A percentile compares a stretch with the other conserved stretches of the same genome.
Evolutionary conservation across 345 rosid genomes (phyloP).

Genomic region (Euphorbia peplus): DNA sequence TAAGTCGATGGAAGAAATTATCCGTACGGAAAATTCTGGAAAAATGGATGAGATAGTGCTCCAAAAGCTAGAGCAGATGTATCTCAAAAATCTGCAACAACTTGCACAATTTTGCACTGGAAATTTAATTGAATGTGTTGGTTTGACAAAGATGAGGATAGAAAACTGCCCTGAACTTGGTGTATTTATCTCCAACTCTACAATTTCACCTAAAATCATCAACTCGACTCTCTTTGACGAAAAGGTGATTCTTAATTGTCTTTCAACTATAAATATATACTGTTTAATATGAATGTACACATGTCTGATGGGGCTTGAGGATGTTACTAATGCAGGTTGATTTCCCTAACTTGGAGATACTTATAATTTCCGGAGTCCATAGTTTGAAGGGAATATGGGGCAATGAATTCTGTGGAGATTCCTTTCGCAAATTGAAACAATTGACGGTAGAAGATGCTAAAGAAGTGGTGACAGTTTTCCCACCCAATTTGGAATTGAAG

Average conservation of each 20-base stretch:
- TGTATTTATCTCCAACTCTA: not conserved
- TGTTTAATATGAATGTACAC: too few relatives aligned
- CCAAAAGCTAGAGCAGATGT: not conserved
- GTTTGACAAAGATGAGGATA: not conserved
- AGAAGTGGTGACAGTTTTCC: not conserved
- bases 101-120: not conserved
- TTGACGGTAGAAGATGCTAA: not conserved
- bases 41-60: not conserved
- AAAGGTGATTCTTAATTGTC: not conserved
- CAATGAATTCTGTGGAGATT: not conserved
- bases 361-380: not conserved
- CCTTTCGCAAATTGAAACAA: not conserved
- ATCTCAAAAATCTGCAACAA: conserved; percentile 2
- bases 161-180: not conserved
- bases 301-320: not conserved
- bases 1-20: conserved; percentile 5
- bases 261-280: not conserved
- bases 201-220: not conserved
- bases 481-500: not conserved
- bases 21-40: not conserved
- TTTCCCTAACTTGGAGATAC: conserved; percentile 6
- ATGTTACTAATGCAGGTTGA: conserved; percentile 1
- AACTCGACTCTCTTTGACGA: not conserved
- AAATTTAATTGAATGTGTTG: conserved; percentile 1
- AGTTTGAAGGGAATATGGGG: not conserved